Evolutionary conservation across 306 rosid genomes (phyloP).

Genomic region (Cucumis melo): DNA sequence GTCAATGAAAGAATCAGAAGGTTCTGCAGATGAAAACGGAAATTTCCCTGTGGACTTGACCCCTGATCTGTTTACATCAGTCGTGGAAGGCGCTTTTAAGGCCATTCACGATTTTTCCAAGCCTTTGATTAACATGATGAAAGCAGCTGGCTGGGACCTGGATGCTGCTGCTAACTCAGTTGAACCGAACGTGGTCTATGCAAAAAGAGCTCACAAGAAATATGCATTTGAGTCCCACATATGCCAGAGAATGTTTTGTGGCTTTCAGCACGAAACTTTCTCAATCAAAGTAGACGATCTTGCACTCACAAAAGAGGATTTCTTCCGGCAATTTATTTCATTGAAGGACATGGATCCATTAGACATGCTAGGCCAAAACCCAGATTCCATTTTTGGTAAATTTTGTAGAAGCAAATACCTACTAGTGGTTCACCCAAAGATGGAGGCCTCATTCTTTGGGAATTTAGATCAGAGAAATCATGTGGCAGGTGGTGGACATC

Average conservation of each 20-base stretch:
- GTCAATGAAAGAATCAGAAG: conserved; percentile 74
- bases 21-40: conserved; percentile 43
- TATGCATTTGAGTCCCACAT: conserved; percentile 95
- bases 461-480: conserved; percentile 82
- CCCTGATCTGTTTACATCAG: conserved; percentile 72
- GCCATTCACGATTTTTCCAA: conserved; percentile 97
- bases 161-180: conserved; percentile 95
- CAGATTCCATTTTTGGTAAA: conserved; percentile 81
- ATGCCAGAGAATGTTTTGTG: conserved; percentile 90
- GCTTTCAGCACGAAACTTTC: conserved; percentile 81
- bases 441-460: conserved; percentile 97
- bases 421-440: conserved; percentile 77
- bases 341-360: conserved; percentile 83
- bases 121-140: conserved; percentile 97
- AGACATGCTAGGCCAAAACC: conserved; percentile 87
- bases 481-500: conserved; percentile 87
- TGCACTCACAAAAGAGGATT: conserved; percentile 43
- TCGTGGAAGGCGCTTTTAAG: conserved; percentile 69
- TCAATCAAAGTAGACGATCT: conserved; percentile 46
- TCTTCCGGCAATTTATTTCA: conserved; percentile 78
- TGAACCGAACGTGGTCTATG: conserved; percentile 63
- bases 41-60: conserved; percentile 65
- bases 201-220: conserved; percentile 96
- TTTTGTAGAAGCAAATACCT: conserved; percentile 91
- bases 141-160: conserved; percentile 99